Evolutionary conservation across 805 yeast species (phyloP), one percentile per base, ranked within the genome.

Genomic region (Wickerhamomyces bovis): DNA sequence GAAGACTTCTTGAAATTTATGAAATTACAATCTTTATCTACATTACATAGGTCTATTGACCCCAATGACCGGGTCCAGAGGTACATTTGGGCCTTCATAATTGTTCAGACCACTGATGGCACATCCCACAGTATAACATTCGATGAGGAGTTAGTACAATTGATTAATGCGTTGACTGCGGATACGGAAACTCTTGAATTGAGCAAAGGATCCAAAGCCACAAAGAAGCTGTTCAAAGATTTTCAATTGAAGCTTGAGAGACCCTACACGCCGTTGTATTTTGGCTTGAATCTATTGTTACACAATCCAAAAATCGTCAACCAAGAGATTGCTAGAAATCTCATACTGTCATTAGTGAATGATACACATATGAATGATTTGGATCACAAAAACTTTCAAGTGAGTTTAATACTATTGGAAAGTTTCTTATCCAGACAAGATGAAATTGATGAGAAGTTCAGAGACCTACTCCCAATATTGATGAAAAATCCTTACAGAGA

Each of bases 1-100:
- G 59, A 56, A 30, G 51, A 50, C 2, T 63, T 65, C 49, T 13
- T 47, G 6, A 38, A 38, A 10, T 50, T 51, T 39, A 12, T 60
- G 3, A 47, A 47, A 19, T 38, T 41, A 5, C 21, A 49, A 33
- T 60, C 55, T 0, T n/a, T 53, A 8, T 55, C 56, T 1, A 11
- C 30, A 2, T 21, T 55, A 3, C 46, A 46, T 4, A 6, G 42
- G 0, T 13, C 38, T 3, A 33, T 55, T 8, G 46, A 54, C 21
- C 3, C 19, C 2, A 28, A 35, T 4, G 35, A 45, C 35, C 5
- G 6, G 2, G 5, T 39, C 18, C 53, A 51, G 6, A 19, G 46
- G 2, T 53, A 38, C 33, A 35, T 55, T 4, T 38, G 52, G 38
- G 53, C 55, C 2, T 54, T 52, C 38, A 52, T 58, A 18, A 6